Conservation (phyloP, 2,329 filamentous ascomycete species). For the Claviceps africana region DNA sequence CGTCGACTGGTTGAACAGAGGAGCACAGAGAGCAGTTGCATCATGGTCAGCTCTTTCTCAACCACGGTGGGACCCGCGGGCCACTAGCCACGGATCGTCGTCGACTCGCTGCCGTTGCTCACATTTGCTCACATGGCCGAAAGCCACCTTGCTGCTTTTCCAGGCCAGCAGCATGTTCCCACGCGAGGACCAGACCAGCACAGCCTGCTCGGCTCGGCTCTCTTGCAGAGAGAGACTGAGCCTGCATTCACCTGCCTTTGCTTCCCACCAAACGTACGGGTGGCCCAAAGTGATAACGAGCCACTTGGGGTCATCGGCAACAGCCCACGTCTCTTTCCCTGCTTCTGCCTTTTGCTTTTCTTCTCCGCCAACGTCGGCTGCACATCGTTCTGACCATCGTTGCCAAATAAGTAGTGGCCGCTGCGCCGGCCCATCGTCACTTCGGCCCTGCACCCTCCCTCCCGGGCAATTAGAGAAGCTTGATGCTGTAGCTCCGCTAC, state of each 20-base stretch:
- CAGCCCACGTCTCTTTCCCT: not conserved
- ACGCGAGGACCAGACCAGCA: not conserved
- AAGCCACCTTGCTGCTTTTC: not conserved
- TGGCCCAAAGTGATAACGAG: not conserved
- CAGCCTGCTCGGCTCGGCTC: not conserved
- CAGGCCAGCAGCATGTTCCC: not conserved
- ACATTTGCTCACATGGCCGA: not conserved
- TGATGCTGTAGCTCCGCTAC: no score
- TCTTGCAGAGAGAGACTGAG: not conserved
- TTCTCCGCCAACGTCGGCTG: not conserved
- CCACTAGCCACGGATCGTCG: not conserved
- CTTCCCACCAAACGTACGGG: not conserved
- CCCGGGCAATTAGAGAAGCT: not conserved
- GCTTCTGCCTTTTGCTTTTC: not conserved
- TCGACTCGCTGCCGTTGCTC: not conserved
- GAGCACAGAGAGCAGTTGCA: not conserved
- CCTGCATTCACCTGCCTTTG: not conserved
- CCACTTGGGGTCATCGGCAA: not conserved
- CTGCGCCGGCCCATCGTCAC: not conserved
- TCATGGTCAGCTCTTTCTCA: not conserved
- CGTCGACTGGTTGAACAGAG: not conserved
- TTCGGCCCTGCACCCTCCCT: not conserved
- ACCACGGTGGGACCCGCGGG: no score
- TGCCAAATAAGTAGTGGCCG: not conserved
- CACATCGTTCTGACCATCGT: conserved; percentile 1